phyloP scores from a whole-genome alignment of 305 asterid genomes.

The Rubia tinctorum region DNA sequence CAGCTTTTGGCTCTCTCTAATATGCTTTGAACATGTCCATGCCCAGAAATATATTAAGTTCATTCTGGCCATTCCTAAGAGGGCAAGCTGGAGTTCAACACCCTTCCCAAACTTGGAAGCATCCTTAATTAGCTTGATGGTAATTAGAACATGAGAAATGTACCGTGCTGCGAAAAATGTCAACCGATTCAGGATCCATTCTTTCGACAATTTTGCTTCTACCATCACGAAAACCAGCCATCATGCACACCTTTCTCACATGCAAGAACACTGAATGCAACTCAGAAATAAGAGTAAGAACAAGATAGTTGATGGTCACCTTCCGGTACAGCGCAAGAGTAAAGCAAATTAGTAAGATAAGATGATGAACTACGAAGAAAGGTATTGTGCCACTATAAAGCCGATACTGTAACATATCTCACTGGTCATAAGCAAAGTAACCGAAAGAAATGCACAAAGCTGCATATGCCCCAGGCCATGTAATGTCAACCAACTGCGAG shows the following conservation, averaged over 20 bases:
- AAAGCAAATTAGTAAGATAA: conserved; percentile 79
- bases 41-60: conserved; percentile 66
- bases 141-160: conserved; percentile 64
- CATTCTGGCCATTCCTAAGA: conserved; percentile 90
- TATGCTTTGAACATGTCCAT: conserved; percentile 66
- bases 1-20: conserved; percentile 44
- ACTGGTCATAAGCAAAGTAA: conserved; percentile 94
- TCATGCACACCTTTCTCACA: conserved; percentile 61
- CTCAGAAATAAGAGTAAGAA: conserved; percentile 93
- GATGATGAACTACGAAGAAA: conserved; percentile 77
- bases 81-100: conserved; percentile 83
- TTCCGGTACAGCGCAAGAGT: conserved; percentile 79
- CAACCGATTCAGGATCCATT: conserved; percentile 73
- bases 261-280: conserved; percentile 77
- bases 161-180: conserved; percentile 59
- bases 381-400: conserved; percentile 77
- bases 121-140: conserved; percentile 63
- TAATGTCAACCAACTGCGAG: conserved; percentile 44
- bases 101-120: conserved; percentile 74
- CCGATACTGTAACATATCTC: conserved; percentile 68
- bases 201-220: conserved; percentile 53
- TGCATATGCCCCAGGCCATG: conserved; percentile 77
- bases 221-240: conserved; percentile 74
- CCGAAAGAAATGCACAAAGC: conserved; percentile 82
- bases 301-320: conserved; percentile 84